A percentile compares a stretch with the other conserved stretches of the same genome.
Conservation (phyloP, 768 basidiomycete genomes). For the Panus rudis region DNA sequence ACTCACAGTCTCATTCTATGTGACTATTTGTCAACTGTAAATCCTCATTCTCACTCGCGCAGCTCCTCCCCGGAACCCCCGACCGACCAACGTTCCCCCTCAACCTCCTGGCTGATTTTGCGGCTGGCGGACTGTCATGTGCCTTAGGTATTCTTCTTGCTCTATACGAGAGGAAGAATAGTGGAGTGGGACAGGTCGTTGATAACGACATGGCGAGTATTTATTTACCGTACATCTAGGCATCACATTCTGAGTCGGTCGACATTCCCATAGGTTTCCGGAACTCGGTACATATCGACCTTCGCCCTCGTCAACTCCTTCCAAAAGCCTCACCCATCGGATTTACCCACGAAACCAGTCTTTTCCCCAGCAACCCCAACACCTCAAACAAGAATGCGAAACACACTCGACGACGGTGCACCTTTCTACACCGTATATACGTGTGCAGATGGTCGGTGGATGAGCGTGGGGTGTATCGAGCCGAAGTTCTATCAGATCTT, state of each 20-base stretch:
- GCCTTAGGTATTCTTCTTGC: constrained; percentile 70
- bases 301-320: constrained; percentile 53
- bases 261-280: constrained; percentile 53
- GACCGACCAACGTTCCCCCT: constrained; percentile 66
- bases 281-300: constrained; percentile 68
- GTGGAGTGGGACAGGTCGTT: constrained; percentile 68
- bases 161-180: constrained; percentile 56
- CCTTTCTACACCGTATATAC: constrained; percentile 74
- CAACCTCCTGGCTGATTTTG: constrained; percentile 78
- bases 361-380: not conserved
- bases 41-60: not conserved
- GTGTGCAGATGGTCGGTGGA: constrained; percentile 66
- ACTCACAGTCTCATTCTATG: not conserved
- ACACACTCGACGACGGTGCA: constrained; percentile 67
- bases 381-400: constrained; percentile 22
- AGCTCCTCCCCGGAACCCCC: constrained; percentile 62
- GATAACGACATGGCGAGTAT: constrained; percentile 63
- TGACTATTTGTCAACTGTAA: not conserved
- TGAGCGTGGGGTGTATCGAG: constrained; percentile 73
- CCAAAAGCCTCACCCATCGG: constrained; percentile 21
- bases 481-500: constrained; percentile 65
- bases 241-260: not conserved
- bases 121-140: constrained; percentile 71
- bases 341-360: not conserved
- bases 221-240: not conserved